Percentiles rank a stretch among this genome's conserved stretches.
Conservation (phyloP, 2,329 filamentous ascomycete species). For the Fusarium sp. region DNA sequence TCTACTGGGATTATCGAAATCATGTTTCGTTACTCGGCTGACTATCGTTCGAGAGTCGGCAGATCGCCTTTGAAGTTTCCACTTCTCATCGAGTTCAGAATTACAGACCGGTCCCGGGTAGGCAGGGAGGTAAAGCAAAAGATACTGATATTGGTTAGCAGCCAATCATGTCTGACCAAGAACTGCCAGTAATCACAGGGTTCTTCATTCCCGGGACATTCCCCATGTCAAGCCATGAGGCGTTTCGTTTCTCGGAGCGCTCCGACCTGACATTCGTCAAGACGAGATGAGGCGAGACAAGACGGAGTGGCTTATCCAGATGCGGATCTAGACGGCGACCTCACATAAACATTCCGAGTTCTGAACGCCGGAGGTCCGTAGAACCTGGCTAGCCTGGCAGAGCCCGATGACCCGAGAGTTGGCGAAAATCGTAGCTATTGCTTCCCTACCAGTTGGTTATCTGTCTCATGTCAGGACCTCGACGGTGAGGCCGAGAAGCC, state of each 20-base stretch:
- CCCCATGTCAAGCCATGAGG: constrained; percentile 24
- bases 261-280: constrained; percentile 16
- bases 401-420: constrained; percentile 2
- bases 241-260: constrained; percentile 24
- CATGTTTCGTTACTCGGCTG: no score
- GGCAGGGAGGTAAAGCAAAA: neutral
- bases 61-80: neutral
- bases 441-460: neutral
- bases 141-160: neutral
- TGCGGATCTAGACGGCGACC: constrained; percentile 14
- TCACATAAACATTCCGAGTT: constrained; percentile 21
- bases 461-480: neutral
- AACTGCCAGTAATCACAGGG: neutral
- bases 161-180: constrained; percentile 3
- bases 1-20: no score
- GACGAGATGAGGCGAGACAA: constrained; percentile 9
- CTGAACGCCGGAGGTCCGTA: neutral
- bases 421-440: neutral
- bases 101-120: constrained; percentile 4
- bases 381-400: neutral
- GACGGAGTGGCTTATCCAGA: constrained; percentile 4
- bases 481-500: constrained; percentile 23
- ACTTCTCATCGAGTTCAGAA: neutral
- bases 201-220: constrained; percentile 13
- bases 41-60: neutral